Evolutionary conservation across 2,329 filamentous ascomycete species (phyloP).

Genomic region (Tolypocladium amazonense): DNA sequence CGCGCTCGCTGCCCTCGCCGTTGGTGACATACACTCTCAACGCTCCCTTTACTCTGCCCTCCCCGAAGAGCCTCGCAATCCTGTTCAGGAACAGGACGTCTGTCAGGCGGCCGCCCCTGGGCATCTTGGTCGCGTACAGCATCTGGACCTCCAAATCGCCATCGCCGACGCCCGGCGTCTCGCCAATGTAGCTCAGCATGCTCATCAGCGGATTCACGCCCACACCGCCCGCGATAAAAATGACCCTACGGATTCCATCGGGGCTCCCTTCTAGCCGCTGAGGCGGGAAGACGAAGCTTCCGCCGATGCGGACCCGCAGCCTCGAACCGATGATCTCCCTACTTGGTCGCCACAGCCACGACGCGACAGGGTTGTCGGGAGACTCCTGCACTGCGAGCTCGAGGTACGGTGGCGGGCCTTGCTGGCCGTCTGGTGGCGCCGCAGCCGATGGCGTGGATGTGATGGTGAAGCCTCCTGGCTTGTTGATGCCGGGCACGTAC

Average conservation of each 20-base stretch:
- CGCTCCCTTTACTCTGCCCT: constrained; percentile 24
- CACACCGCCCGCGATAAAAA: constrained; percentile 73
- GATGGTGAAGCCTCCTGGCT: constrained; percentile 80
- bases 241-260: constrained; percentile 42
- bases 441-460: constrained; percentile 59
- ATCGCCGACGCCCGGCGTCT: constrained; percentile 4
- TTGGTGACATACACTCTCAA: constrained; percentile 38
- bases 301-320: constrained; percentile 63
- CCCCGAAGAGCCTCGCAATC: constrained; percentile 29
- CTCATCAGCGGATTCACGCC: constrained; percentile 75
- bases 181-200: constrained; percentile 53
- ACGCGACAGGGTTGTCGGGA: constrained; percentile 59
- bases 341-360: constrained; percentile 59
- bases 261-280: constrained; percentile 12
- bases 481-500: constrained; percentile 55
- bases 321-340: constrained; percentile 45
- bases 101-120: constrained; percentile 12
- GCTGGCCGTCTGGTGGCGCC: constrained; percentile 1
- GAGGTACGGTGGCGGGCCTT: constrained; percentile 36
- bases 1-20: neutral
- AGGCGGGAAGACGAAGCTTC: constrained; percentile 72
- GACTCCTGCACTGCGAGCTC: constrained; percentile 72
- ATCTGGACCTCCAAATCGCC: constrained; percentile 37
- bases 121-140: constrained; percentile 47
- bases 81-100: constrained; percentile 42